Conservation (phyloP, 2,329 filamentous ascomycete species). For the Cadophora luteo-olivacea region DNA sequence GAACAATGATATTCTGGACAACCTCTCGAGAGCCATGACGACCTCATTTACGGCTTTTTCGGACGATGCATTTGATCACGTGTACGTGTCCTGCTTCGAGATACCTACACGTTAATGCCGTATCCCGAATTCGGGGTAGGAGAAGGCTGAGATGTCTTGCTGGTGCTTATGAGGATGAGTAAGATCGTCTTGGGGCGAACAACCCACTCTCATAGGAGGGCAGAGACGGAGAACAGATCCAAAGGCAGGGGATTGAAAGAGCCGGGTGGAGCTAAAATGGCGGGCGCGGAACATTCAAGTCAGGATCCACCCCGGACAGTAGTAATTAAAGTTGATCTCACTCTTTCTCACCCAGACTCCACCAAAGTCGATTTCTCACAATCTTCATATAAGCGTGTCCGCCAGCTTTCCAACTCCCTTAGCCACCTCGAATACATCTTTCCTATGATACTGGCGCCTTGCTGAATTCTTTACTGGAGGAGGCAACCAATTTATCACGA, state of each 20-base stretch:
- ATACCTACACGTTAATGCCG: background rate
- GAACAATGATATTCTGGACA: background rate
- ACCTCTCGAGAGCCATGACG: background rate
- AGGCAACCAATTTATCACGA: background rate
- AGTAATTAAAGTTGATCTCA: slow-evolving; percentile 7
- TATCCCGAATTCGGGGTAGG: slow-evolving; percentile 1
- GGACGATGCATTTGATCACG: background rate
- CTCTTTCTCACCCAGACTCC: slow-evolving; percentile 4
- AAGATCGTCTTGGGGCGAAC: background rate
- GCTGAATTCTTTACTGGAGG: slow-evolving; percentile 17
- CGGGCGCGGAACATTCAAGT: background rate
- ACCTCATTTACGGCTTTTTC: background rate
- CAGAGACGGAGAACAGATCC: background rate
- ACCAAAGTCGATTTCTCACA: slow-evolving; percentile 11
- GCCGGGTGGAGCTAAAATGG: slow-evolving; percentile 4
- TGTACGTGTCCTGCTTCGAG: background rate
- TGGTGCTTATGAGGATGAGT: slow-evolving; percentile 7
- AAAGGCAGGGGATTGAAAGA: background rate
- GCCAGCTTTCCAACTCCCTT: background rate
- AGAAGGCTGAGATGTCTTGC: slow-evolving; percentile 8
- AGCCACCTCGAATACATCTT: slow-evolving; percentile 10
- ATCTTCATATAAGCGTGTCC: slow-evolving; percentile 10
- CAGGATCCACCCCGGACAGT: slow-evolving; percentile 1
- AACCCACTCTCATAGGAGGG: slow-evolving; percentile 2
- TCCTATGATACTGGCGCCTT: slow-evolving; percentile 5